phyloP scores from a whole-genome alignment of 164 flowering plant genomes.

The Nelumbo lutea region DNA sequence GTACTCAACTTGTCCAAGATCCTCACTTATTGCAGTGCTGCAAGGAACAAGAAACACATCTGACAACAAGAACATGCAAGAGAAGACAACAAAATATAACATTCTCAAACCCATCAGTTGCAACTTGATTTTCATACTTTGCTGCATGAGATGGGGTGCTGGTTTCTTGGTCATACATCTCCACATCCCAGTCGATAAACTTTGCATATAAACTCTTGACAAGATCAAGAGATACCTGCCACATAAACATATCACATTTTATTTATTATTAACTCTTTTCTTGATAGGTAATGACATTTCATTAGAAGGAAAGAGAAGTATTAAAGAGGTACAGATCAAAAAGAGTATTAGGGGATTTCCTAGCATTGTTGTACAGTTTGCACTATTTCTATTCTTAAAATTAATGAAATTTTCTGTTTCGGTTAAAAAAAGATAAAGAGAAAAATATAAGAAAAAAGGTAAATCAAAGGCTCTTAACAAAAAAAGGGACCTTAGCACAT shows the following conservation, averaged over 20 bases:
- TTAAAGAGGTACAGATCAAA: no score
- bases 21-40: slow-evolving; percentile 99
- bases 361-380: no score
- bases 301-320: neutral
- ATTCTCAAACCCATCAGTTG: neutral
- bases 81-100: neutral
- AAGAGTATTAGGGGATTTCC: no score
- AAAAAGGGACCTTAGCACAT: no score
- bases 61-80: slow-evolving; percentile 14
- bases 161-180: slow-evolving; percentile 86
- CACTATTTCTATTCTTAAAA: no score
- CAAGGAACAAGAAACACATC: slow-evolving; percentile 32
- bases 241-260: slow-evolving; percentile 6
- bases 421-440: no score
- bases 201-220: slow-evolving; percentile 96
- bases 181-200: slow-evolving; percentile 93
- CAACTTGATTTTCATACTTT: slow-evolving; percentile 51
- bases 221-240: slow-evolving; percentile 93
- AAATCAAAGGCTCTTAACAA: no score
- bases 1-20: slow-evolving; percentile 98
- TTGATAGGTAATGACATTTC: no score
- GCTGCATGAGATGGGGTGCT: slow-evolving; percentile 77
- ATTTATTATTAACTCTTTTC: no score
- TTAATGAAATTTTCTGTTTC: no score
- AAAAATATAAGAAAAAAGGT: no score